A percentile compares a stretch with the other conserved stretches of the same genome.
Evolutionary conservation across 805 yeast species (phyloP).

Genomic region (Saturnispora hagleri): DNA sequence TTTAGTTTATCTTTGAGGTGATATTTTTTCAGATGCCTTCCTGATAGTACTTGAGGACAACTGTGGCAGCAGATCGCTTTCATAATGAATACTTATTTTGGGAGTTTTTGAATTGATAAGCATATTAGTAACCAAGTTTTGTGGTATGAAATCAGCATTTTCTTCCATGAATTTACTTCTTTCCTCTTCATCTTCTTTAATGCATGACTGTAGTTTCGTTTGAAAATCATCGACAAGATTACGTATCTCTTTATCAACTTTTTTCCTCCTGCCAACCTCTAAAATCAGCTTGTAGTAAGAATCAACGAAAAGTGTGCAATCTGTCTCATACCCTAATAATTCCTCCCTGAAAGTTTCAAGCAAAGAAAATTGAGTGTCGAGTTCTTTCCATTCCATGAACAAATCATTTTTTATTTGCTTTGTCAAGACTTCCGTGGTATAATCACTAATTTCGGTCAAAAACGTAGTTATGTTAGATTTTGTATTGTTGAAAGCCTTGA

Average conservation of each 20-base stretch:
- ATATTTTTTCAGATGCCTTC: slow-evolving; percentile 14
- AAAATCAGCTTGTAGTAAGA: slow-evolving; percentile 44
- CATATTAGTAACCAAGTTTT: slow-evolving; percentile 21
- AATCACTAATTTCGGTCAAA: slow-evolving; percentile 7
- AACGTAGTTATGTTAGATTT: slow-evolving; percentile 6
- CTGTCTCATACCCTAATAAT: slow-evolving; percentile 27
- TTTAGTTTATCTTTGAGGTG: background rate
- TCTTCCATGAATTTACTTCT: slow-evolving; percentile 36
- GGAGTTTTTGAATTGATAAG: slow-evolving; percentile 20
- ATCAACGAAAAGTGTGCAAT: slow-evolving; percentile 40
- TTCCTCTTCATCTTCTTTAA: slow-evolving; percentile 34
- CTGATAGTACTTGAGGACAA: slow-evolving; percentile 13
- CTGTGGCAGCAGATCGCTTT: slow-evolving; percentile 18
- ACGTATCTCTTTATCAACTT: slow-evolving; percentile 33
- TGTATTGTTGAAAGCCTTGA: slow-evolving; percentile 17
- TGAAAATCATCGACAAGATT: slow-evolving; percentile 34
- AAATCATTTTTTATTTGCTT: slow-evolving; percentile 9
- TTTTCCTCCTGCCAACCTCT: slow-evolving; percentile 45
- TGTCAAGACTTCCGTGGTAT: slow-evolving; percentile 4
- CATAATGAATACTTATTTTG: slow-evolving; percentile 15
- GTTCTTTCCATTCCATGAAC: background rate
- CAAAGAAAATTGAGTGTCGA: slow-evolving; percentile 9
- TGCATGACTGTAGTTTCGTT: slow-evolving; percentile 29
- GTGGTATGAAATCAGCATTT: slow-evolving; percentile 51
- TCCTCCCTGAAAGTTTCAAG: slow-evolving; percentile 12